Conservation (phyloP, 495 filamentous ascomycete species). For the Bathelium albidoporum region DNA sequence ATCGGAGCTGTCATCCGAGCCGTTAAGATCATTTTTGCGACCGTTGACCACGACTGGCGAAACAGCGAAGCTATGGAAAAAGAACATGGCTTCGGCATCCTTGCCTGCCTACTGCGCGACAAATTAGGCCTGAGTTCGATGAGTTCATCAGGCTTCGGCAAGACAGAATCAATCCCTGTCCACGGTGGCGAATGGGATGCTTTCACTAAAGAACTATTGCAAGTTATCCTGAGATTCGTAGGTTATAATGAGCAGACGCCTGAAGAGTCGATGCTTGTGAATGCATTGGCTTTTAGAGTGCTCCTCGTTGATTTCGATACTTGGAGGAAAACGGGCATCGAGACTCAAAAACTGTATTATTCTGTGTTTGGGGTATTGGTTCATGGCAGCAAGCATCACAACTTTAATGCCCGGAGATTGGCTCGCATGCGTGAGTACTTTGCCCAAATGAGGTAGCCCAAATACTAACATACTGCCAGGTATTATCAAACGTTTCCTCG, state of each 20-base stretch:
- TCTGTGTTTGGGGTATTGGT: constrained; percentile 80
- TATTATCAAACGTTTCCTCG: constrained; percentile 78
- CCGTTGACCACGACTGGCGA: constrained; percentile 80
- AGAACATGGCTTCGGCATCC: constrained; percentile 86
- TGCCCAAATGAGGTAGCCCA: background rate
- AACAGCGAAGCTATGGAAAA: constrained; percentile 98
- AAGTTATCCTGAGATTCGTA: constrained; percentile 70
- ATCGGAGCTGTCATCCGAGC: constrained; percentile 60
- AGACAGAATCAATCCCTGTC: constrained; percentile 48
- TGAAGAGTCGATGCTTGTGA: constrained; percentile 82
- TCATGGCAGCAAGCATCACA: constrained; percentile 73
- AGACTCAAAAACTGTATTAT: constrained; percentile 80
- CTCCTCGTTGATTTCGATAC: constrained; percentile 84
- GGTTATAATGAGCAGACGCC: constrained; percentile 71
- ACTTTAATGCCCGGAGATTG: constrained; percentile 80
- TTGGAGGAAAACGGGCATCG: constrained; percentile 67
- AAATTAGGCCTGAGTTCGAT: constrained; percentile 54
- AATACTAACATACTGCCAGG: constrained; percentile 39
- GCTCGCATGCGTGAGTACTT: constrained; percentile 74
- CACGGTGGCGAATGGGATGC: background rate
- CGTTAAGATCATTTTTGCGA: constrained; percentile 72
- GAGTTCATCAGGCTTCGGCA: constrained; percentile 27
- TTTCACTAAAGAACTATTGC: constrained; percentile 46
- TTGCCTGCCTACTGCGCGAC: constrained; percentile 63
- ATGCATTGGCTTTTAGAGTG: constrained; percentile 85